Evolutionary conservation across 2,329 filamentous ascomycete genomes (phyloP), one percentile per base, ranked within the genome.

Genomic region (Pyrenochaeta sp.): DNA sequence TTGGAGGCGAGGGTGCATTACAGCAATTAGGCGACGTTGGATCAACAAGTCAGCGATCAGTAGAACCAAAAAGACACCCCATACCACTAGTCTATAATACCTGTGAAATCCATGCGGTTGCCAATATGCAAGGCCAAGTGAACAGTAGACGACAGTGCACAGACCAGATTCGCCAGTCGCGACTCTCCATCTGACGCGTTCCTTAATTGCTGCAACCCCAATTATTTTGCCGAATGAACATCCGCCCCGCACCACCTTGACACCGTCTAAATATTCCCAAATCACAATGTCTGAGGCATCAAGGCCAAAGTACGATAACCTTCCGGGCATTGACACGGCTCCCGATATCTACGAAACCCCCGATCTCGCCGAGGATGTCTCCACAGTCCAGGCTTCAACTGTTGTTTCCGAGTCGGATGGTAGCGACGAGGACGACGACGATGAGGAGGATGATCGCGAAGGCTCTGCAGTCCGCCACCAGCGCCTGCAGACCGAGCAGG

Each of bases 341-440:
- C 93, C 93, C 63, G 95, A 98, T 72, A 91, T 97, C 68, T 98
- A 97, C 81, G 94, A 98, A 78, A 98, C 95, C 14, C 93, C 94
- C 62, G 93, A 96, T 50, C 81, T 97, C 63, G 94, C 90, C 51
- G 92, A 97, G 71, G 93, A 96, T 76, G 90, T 87, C 60, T 96
- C 92, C 18, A 97, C 92, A 42, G 80, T 92, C 51, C 90, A 88
- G 50, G 72, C 72, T 41, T 75, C 75, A 17, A 74, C 73, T 20
- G 69, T 72, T 7, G 67, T 74, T 23, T 77, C 75, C 39, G 70
- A 71, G 31, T 75, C 74, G 45, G 83, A 87, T 71, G 84, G 85
- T 21, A 86, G 88, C 41, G 86, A 89, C 39, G 82, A 63, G 33
- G 63, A 68, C 27, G 86, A 88, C 41, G 86, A 89, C 39, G 82